A percentile compares a stretch with the other conserved stretches of the same genome.
Conservation (phyloP, 2,329 filamentous ascomycete species). For the Epichloe glyceriae region DNA sequence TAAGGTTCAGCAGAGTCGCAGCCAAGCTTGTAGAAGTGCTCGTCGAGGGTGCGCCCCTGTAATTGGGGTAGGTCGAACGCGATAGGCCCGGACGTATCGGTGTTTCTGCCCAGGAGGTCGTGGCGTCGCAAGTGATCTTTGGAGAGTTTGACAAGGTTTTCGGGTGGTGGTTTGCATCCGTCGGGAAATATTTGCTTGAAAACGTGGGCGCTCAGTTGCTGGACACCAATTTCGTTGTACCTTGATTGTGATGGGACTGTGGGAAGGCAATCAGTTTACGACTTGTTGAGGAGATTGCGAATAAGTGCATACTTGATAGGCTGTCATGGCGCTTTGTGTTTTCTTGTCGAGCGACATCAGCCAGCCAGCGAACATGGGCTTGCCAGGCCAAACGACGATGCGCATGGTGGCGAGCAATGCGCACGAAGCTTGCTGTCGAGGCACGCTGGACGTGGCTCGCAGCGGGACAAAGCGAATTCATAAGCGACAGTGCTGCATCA, state of each 20-base stretch:
- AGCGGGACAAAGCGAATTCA: slow-evolving; percentile 19
- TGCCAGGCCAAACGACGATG: slow-evolving; percentile 24
- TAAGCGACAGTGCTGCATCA: slow-evolving; percentile 15
- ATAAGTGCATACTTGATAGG: slow-evolving; percentile 27
- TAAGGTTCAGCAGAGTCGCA: slow-evolving; percentile 80
- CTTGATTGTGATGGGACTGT: slow-evolving; percentile 46
- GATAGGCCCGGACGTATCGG: slow-evolving; percentile 61
- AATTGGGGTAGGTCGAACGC: slow-evolving; percentile 75
- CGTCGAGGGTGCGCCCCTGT: slow-evolving; percentile 71
- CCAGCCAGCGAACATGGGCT: slow-evolving; percentile 31
- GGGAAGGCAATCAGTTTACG: neutral
- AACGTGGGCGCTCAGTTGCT: slow-evolving; percentile 77
- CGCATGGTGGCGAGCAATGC: slow-evolving; percentile 35
- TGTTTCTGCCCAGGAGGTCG: slow-evolving; percentile 81
- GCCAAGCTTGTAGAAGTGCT: slow-evolving; percentile 86
- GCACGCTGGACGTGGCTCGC: slow-evolving; percentile 27
- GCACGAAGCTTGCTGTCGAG: slow-evolving; percentile 34
- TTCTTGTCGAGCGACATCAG: slow-evolving; percentile 18
- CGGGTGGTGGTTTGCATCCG: slow-evolving; percentile 41
- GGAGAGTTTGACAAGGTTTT: slow-evolving; percentile 66
- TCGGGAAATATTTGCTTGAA: slow-evolving; percentile 70
- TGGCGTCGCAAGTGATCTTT: slow-evolving; percentile 73
- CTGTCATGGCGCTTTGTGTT: slow-evolving; percentile 12
- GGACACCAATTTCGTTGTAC: slow-evolving; percentile 87
- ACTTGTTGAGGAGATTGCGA: too few species aligned